These are phyloP conservation scores for Xylaria bambusicola DNA, from an alignment of 495 filamentous ascomycete species.

Conservation along the genomic window DNA sequence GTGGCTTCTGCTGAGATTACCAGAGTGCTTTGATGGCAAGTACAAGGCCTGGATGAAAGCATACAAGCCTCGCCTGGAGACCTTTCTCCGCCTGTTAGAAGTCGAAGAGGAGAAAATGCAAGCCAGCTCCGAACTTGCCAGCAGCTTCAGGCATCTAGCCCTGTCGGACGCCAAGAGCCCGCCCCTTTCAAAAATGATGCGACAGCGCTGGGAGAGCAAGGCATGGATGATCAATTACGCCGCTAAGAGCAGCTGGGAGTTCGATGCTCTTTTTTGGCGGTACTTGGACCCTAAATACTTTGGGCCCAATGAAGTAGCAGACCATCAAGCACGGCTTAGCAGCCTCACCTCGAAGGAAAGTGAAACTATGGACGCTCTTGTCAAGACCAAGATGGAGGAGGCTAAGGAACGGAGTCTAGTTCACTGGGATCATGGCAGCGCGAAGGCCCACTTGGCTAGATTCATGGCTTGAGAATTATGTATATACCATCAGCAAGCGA, in stretches of 20 bases:
- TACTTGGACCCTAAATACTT: conserved; percentile 31
- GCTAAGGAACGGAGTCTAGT: conserved; percentile 13
- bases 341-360: conserved; percentile 25
- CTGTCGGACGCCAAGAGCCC: neutral
- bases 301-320: conserved; percentile 23
- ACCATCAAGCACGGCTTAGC: conserved; percentile 24
- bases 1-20: conserved; percentile 40
- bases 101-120: conserved; percentile 22
- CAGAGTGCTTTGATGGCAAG: conserved; percentile 33
- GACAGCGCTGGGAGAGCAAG: conserved; percentile 35
- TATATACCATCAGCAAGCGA: too few relatives aligned
- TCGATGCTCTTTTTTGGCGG: conserved; percentile 32
- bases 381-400: conserved; percentile 30
- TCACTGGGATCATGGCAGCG: too few relatives aligned
- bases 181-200: conserved; percentile 27
- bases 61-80: conserved; percentile 28
- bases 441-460: too few relatives aligned
- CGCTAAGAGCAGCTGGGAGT: conserved; percentile 34
- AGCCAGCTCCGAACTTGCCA: neutral
- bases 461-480: too few relatives aligned
- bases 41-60: conserved; percentile 30
- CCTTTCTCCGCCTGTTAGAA: conserved; percentile 34
- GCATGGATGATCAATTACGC: conserved; percentile 38
- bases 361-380: conserved; percentile 29
- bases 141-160: neutral